phyloP scores from a whole-genome alignment of 2,329 filamentous ascomycete species.

The Penicillium sp. region DNA sequence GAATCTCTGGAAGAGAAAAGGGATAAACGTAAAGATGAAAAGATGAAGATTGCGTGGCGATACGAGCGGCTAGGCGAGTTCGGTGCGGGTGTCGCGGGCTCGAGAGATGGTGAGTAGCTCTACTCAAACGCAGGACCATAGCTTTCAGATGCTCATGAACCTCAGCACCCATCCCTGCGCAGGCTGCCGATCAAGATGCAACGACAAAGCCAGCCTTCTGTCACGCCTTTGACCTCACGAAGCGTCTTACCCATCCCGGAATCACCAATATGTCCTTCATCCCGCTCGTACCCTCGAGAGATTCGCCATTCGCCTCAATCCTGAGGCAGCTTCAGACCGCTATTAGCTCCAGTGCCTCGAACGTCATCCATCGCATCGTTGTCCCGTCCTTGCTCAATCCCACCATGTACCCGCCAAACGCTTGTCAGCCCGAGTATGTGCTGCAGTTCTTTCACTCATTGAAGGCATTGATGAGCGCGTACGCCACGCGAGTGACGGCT shows the following conservation, averaged over 20 bases:
- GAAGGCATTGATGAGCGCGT: constrained; percentile 70
- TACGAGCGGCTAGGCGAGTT: constrained; percentile 83
- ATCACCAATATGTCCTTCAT: constrained; percentile 57
- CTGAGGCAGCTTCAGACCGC: constrained; percentile 60
- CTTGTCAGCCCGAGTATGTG: constrained; percentile 70
- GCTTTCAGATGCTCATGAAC: constrained; percentile 21
- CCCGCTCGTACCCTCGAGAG: constrained; percentile 43
- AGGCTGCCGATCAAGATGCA: constrained; percentile 45
- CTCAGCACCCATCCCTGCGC: constrained; percentile 29
- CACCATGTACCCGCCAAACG: constrained; percentile 72
- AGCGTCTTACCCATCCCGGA: constrained; percentile 62
- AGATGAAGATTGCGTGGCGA: constrained; percentile 99
- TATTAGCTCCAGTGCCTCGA: constrained; percentile 59
- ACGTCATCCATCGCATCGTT: constrained; percentile 74
- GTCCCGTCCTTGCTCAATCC: constrained; percentile 86
- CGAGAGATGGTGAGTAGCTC: constrained; percentile 59
- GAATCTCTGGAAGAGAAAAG: constrained; percentile 48
- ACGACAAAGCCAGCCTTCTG: constrained; percentile 58
- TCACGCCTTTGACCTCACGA: constrained; percentile 72
- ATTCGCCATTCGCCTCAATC: constrained; percentile 65
- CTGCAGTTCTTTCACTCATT: constrained; percentile 81
- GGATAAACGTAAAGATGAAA: constrained; percentile 58
- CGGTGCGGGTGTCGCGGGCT: constrained; percentile 55
- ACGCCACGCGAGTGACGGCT: constrained; percentile 66
- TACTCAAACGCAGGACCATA: background rate